Base-by-base conservation (phyloP, 352 stramenopile genomes). In the Elongisporangium anandrum region DNA sequence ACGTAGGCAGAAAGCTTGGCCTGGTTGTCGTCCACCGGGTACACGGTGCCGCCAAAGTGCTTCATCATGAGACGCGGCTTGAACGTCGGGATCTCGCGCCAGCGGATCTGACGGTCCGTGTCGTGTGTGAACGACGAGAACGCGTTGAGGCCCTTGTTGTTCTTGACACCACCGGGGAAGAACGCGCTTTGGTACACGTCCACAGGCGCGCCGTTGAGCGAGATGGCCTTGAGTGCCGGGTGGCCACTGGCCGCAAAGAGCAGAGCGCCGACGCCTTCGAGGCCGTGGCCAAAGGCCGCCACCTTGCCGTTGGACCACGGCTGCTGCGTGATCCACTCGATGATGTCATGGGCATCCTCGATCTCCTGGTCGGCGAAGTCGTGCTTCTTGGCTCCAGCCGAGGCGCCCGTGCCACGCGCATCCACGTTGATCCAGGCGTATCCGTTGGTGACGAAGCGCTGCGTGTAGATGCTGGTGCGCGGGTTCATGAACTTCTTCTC, bases 21-120 rank as follows among this genome's bases (percentile, higher is more conserved):
- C 12, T 75, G 66, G 63, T 89, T 73, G 39, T 87, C 71, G 58
- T 94, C 75, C 57, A 94, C 85, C n/a, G 70, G 71, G 69, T 90
- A 90, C n/a, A 94, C 76, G 60, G 86, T 82, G 21, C 85, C 85
- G 53, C 85, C 85, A 66, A 94, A 94, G 64, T 90, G 72, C 52
- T 89, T 90, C 68, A 94, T 86, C 85, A 94, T 94, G 16, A 92
- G 67, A 15, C 85, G 77, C 45, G 81, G 69, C 68, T 91, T 90
- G 51, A 94, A 72, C 29, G 77, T 77, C 13, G 85, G 85, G 64
- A 94, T 90, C 12, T 70, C 60, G 58, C 77, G 67, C 85, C 85
- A 94, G 20, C 82, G 82, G 50, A 84, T 79, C 64, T 94, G 83
- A 16, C 71, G 68, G 64, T 94, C 81, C n/a, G 80, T 90, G 21